Percentiles rank a stretch among this genome's conserved stretches.
Conservation (phyloP, 768 basidiomycete species). For the Hericium erinaceus region DNA sequence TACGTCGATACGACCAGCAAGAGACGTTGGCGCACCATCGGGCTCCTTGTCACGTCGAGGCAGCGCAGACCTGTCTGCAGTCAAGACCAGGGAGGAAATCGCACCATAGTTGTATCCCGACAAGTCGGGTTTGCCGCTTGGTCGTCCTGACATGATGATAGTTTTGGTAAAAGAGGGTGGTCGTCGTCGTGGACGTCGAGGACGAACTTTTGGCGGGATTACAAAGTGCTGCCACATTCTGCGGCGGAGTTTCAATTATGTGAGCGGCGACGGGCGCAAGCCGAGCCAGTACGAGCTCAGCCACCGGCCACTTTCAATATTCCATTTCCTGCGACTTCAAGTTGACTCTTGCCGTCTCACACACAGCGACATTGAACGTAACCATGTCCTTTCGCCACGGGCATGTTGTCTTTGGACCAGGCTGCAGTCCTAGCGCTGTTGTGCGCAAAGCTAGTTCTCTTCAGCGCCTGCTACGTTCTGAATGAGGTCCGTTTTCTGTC, state of each 20-base stretch:
- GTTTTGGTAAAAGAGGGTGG: conserved; percentile 1
- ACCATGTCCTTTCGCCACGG: no score
- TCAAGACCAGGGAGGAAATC: conserved; percentile 89
- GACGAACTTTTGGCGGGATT: neutral
- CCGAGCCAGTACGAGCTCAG: no score
- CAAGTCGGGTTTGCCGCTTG: conserved; percentile 58
- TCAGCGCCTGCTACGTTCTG: no score
- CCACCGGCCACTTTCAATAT: no score
- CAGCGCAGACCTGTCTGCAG: conserved; percentile 74
- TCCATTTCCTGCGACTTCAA: no score
- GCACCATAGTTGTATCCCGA: conserved; percentile 95
- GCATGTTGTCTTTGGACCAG: no score
- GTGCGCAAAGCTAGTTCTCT: no score
- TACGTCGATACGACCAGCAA: conserved; percentile 83
- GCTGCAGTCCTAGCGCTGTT: no score
- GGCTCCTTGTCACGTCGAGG: conserved; percentile 92
- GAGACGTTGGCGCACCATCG: conserved; percentile 90
- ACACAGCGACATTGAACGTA: no score
- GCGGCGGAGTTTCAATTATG: neutral
- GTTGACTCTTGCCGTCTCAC: no score
- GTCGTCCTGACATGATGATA: conserved; percentile 29
- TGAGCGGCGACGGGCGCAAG: neutral
- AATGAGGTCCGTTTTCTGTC: no score
- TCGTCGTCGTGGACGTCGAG: conserved; percentile 8
- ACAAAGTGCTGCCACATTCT: neutral